These are phyloP conservation scores for Coprinellus aureogranulatus DNA, from an alignment of 768 basidiomycete species.

Conservation along the genomic window DNA sequence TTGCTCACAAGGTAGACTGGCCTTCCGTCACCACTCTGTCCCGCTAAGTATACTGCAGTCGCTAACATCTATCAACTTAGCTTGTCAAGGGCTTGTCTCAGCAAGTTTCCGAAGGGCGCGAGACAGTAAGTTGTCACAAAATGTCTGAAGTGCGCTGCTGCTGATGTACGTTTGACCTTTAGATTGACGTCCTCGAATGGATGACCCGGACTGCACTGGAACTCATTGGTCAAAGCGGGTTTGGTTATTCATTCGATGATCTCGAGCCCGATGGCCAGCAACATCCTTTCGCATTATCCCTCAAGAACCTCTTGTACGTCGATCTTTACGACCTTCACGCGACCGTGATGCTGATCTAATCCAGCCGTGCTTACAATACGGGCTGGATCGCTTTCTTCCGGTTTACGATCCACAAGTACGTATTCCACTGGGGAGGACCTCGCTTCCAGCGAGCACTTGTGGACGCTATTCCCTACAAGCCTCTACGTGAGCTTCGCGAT, in stretches of 20 bases:
- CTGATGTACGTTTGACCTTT: not conserved
- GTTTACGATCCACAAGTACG: slow-evolving; percentile 12
- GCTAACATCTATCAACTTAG: slow-evolving; percentile 13
- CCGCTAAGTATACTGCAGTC: not conserved
- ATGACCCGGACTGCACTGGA: slow-evolving; percentile 28
- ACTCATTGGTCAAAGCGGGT: slow-evolving; percentile 29
- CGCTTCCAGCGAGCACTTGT: slow-evolving; percentile 33
- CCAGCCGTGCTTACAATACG: not conserved
- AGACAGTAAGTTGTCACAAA: not conserved
- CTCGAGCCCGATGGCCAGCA: slow-evolving; percentile 22
- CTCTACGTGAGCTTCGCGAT: slow-evolving; percentile 24
- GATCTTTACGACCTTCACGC: slow-evolving; percentile 1
- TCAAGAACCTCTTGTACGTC: slow-evolving; percentile 28
- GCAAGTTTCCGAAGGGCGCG: slow-evolving; percentile 15
- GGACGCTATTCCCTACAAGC: slow-evolving; percentile 27
- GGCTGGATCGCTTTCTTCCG: not conserved
- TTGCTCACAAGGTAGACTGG: slow-evolving; percentile 28
- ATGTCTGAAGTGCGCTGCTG: not conserved
- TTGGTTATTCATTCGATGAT: slow-evolving; percentile 32
- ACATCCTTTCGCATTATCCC: slow-evolving; percentile 26
- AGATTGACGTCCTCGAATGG: slow-evolving; percentile 22
- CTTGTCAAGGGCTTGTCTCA: slow-evolving; percentile 11
- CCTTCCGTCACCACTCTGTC: too few species aligned
- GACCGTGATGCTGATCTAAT: not conserved
- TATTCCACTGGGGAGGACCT: slow-evolving; percentile 24